Conservation (phyloP, 257 asterid species). For the Plectranthus barbatus region DNA sequence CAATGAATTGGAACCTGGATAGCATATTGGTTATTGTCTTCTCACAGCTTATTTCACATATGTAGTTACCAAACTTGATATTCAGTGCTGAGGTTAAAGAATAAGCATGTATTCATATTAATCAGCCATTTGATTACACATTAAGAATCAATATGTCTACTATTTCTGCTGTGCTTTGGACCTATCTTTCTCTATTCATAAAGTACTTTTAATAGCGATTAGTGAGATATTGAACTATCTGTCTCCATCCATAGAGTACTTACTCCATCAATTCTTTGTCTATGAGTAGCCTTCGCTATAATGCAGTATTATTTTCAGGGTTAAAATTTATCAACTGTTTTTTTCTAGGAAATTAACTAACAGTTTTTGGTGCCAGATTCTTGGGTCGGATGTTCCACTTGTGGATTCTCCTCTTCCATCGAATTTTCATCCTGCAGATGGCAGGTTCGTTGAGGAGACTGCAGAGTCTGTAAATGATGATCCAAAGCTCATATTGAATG, state of each 20-base stretch:
- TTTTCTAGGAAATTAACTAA: not conserved
- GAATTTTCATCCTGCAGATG: constrained; percentile 27
- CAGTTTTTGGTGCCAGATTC: constrained; percentile 44
- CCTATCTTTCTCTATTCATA: no score
- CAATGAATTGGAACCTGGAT: no score
- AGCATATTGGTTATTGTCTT: no score
- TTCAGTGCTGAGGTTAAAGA: no score
- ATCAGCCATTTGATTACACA: no score
- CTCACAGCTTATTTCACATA: no score
- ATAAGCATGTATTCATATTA: no score
- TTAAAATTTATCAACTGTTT: not conserved
- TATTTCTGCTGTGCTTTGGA: no score
- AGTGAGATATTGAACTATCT: no score
- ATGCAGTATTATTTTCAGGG: not conserved
- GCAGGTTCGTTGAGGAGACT: constrained; percentile 34
- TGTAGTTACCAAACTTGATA: no score
- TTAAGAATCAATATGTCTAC: no score
- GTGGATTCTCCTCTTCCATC: constrained; percentile 31
- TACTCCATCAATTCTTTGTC: not conserved
- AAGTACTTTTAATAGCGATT: not conserved
- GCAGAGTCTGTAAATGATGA: constrained; percentile 31
- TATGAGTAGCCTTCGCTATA: not conserved
- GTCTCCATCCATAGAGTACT: not conserved
- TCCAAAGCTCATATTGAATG: constrained; percentile 17
- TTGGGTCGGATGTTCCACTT: constrained; percentile 38